phyloP scores from a whole-genome alignment of 768 basidiomycete species.

The Pholiota conissans region DNA sequence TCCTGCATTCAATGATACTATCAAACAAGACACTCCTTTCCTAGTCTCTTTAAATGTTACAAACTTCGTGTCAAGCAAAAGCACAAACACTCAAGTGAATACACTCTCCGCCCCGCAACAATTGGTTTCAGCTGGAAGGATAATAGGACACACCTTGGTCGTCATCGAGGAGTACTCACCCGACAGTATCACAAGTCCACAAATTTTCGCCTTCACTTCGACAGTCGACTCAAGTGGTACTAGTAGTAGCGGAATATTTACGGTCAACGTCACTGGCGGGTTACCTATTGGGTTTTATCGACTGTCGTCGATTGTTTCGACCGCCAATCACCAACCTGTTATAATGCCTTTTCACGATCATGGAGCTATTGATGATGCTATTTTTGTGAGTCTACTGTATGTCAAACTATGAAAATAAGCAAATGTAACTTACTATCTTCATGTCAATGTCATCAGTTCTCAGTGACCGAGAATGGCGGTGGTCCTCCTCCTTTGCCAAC shows the following conservation, averaged over 20 bases:
- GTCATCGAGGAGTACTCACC: neutral
- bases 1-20: neutral
- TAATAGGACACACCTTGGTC: conserved; percentile 6
- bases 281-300: conserved; percentile 35
- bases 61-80: conserved; percentile 6
- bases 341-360: conserved; percentile 1
- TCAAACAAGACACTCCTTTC: neutral
- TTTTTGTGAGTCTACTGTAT: conserved; percentile 13
- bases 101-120: conserved; percentile 13
- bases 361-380: conserved; percentile 4
- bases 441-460: neutral
- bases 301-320: conserved; percentile 5
- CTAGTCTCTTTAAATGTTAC: conserved; percentile 7
- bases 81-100: conserved; percentile 6
- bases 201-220: neutral
- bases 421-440: neutral
- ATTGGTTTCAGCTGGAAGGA: conserved; percentile 3
- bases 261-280: conserved; percentile 47
- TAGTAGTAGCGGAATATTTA: conserved; percentile 20
- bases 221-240: neutral
- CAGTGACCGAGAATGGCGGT: neutral
- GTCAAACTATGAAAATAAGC: neutral
- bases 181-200: neutral
- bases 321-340: conserved; percentile 7
- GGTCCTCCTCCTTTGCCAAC: neutral